Evolutionary conservation across 306 rosid species (phyloP).

Genomic region (Dalbergia cochinchinensis): DNA sequence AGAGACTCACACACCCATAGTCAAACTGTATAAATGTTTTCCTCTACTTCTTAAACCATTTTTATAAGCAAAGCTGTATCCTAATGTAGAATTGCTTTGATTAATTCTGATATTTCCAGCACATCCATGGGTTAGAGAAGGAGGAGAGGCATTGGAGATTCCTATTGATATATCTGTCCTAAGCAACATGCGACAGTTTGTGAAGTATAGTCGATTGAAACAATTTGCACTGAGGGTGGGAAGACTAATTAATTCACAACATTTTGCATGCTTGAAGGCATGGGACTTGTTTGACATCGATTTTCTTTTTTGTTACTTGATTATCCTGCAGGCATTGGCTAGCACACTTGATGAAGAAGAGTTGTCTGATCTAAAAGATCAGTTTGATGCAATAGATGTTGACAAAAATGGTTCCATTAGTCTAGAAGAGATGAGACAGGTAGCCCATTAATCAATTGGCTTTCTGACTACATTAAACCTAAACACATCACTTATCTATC

Average conservation of each 20-base stretch:
- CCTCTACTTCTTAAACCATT: background rate
- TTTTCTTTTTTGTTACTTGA: slow-evolving; percentile 34
- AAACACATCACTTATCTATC: slow-evolving; percentile 14
- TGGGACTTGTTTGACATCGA: slow-evolving; percentile 32
- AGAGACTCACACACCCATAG: slow-evolving; percentile 15
- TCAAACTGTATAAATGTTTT: slow-evolving; percentile 26
- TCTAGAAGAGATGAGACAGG: slow-evolving; percentile 99
- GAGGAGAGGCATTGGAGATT: slow-evolving; percentile 91
- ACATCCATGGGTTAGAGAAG: slow-evolving; percentile 98
- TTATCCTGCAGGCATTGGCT: slow-evolving; percentile 85
- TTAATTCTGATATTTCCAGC: slow-evolving; percentile 67
- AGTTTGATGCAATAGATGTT: slow-evolving; percentile 96
- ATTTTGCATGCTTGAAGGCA: slow-evolving; percentile 35
- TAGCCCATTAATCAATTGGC: slow-evolving; percentile 43
- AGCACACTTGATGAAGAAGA: slow-evolving; percentile 92
- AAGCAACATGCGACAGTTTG: slow-evolving; percentile 91
- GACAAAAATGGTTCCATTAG: slow-evolving; percentile 97
- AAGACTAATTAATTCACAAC: slow-evolving; percentile 28
- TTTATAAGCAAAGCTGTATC: background rate
- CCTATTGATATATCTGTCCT: slow-evolving; percentile 97
- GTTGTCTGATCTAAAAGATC: slow-evolving; percentile 90
- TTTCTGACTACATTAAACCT: slow-evolving; percentile 17
- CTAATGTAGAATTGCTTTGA: slow-evolving; percentile 33
- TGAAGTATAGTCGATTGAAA: slow-evolving; percentile 92
- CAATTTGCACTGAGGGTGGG: slow-evolving; percentile 96